A percentile compares a stretch with the other conserved stretches of the same genome.
phyloP scores from a whole-genome alignment of 768 basidiomycete species.

The Tubosaeta sp. region DNA sequence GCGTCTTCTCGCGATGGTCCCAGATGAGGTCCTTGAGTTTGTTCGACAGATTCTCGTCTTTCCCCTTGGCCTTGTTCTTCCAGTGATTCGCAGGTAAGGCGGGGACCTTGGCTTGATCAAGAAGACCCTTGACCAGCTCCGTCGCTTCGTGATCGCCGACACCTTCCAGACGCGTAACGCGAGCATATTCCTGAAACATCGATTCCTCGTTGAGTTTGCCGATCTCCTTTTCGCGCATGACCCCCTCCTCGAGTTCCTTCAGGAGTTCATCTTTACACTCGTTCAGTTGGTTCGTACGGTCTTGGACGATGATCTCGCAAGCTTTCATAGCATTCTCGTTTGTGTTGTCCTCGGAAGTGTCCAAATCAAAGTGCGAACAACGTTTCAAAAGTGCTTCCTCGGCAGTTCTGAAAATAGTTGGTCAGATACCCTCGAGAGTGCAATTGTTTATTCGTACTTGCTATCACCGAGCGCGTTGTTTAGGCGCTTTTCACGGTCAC shows the following conservation, averaged over 20 bases:
- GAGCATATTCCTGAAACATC: constrained; percentile 74
- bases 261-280: constrained; percentile 75
- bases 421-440: background rate
- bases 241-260: constrained; percentile 58
- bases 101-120: constrained; percentile 56
- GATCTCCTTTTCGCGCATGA: constrained; percentile 65
- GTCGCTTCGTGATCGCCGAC: constrained; percentile 78
- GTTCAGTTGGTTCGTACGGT: constrained; percentile 74
- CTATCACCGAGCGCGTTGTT: constrained; percentile 85
- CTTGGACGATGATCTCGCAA: constrained; percentile 86
- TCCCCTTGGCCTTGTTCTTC: constrained; percentile 45
- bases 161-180: constrained; percentile 58
- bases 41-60: constrained; percentile 53
- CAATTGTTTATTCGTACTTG: constrained; percentile 43
- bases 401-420: constrained; percentile 53
- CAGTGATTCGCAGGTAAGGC: constrained; percentile 25
- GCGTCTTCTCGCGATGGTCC: constrained; percentile 84
- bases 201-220: constrained; percentile 63
- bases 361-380: constrained; percentile 91
- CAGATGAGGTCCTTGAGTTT: constrained; percentile 61
- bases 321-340: constrained; percentile 81
- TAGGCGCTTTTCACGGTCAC: constrained; percentile 86
- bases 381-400: constrained; percentile 93
- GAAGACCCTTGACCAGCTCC: constrained; percentile 50
- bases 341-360: constrained; percentile 47